A percentile compares a stretch with the other conserved stretches of the same genome.
Conservation (phyloP, 169 alveolate genomes). For the Plasmodium gaboni region DNA sequence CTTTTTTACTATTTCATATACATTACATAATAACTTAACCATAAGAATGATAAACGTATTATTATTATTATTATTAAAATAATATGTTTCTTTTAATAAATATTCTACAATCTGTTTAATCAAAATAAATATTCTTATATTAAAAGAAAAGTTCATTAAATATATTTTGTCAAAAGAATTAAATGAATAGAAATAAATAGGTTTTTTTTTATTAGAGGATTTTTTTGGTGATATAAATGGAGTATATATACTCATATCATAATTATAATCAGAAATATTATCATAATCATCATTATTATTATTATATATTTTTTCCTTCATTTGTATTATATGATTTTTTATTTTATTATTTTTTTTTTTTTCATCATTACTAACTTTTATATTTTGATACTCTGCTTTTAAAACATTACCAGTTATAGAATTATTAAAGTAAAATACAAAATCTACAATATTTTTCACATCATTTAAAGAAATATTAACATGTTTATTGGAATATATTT, state of each 20-base stretch:
- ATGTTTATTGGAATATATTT: not conserved
- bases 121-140: constrained; percentile 43
- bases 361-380: not conserved
- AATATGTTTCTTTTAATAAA: constrained; percentile 10
- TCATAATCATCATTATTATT: not conserved
- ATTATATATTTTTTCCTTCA: not conserved
- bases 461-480: not conserved
- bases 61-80: not conserved
- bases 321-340: not conserved
- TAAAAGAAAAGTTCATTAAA: constrained; percentile 21
- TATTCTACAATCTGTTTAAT: constrained; percentile 16
- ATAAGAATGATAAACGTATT: constrained; percentile 4
- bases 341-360: not conserved
- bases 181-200: constrained; percentile 8
- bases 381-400: not conserved
- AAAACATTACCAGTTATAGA: constrained; percentile 31
- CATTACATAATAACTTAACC: constrained; percentile 20
- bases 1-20: constrained; percentile 29
- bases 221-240: not conserved
- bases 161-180: constrained; percentile 25
- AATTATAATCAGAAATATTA: not conserved
- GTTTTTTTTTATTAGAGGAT: not conserved
- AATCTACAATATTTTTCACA: constrained; percentile 17
- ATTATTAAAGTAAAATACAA: constrained; percentile 24
- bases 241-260: not conserved